phyloP scores from a whole-genome alignment of 2,329 filamentous ascomycete genomes.

The Verticillium nonalfalfae region DNA sequence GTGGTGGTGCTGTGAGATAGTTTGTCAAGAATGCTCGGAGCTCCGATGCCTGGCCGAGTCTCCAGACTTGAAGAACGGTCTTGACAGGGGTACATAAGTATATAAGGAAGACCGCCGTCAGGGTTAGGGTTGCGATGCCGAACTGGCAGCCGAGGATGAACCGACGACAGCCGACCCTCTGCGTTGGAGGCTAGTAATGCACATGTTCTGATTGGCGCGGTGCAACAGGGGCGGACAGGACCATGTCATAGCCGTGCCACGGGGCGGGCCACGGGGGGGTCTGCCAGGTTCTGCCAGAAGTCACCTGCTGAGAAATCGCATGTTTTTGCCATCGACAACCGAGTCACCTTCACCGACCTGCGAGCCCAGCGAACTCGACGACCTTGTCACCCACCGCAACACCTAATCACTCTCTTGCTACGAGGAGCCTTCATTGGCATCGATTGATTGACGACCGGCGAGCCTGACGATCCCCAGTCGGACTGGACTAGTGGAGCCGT shows the following conservation, averaged over 20 bases:
- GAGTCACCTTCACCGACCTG: not conserved
- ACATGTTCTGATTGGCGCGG: conserved; percentile 7
- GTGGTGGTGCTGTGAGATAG: too few relatives aligned
- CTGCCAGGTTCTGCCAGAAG: not conserved
- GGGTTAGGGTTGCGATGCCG: not conserved
- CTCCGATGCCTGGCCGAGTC: not conserved
- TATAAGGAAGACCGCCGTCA: not conserved
- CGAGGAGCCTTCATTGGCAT: not conserved
- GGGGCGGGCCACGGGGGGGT: not conserved
- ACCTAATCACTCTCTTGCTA: not conserved
- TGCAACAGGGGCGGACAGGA: not conserved
- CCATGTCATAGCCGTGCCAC: conserved; percentile 12
- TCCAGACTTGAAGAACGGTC: too few relatives aligned
- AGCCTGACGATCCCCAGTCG: not conserved
- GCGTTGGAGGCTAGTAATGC: not conserved
- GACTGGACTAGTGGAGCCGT: not conserved
- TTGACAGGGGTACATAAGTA: not conserved
- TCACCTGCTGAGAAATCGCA: conserved; percentile 2
- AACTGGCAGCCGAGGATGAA: not conserved
- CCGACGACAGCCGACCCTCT: not conserved
- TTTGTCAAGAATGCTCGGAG: not conserved
- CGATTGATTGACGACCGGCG: not conserved
- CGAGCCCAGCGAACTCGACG: not conserved
- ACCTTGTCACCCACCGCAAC: too few relatives aligned
- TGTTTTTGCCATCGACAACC: not conserved